Percentiles rank a stretch among this genome's conserved stretches.
Conservation (phyloP, 805 yeast species). For the Priceomyces fermenticarens region DNA sequence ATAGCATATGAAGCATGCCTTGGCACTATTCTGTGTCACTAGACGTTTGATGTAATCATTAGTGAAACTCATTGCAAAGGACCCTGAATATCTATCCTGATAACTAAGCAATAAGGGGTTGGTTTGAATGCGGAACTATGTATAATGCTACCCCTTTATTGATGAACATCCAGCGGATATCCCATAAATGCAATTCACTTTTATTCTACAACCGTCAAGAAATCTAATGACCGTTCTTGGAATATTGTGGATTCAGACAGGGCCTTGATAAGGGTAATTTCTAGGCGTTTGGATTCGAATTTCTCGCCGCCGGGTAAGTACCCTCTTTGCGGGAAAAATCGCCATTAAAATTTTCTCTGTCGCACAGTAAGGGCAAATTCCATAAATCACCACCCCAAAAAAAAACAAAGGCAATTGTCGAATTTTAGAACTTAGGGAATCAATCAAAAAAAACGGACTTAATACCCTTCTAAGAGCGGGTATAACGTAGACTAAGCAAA, state of each 20-base stretch:
- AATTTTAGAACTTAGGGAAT: conserved; percentile 3
- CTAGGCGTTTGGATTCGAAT: background rate
- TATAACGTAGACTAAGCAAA: background rate
- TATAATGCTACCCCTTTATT: background rate
- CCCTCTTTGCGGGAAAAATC: conserved; percentile 4
- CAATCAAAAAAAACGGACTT: conserved; percentile 4
- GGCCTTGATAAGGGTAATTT: background rate
- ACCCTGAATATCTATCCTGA: background rate
- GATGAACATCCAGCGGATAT: no score
- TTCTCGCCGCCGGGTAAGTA: conserved; percentile 2
- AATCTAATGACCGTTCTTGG: background rate
- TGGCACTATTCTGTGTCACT: conserved; percentile 41
- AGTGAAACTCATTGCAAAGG: conserved; percentile 12
- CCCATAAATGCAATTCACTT: background rate
- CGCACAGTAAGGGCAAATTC: conserved; percentile 4
- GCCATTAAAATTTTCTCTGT: conserved; percentile 6
- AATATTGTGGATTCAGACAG: background rate
- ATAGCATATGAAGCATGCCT: conserved; percentile 50
- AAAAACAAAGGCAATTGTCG: conserved; percentile 3
- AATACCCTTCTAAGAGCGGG: conserved; percentile 2
- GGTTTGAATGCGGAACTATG: no score
- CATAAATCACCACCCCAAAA: conserved; percentile 4
- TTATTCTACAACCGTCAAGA: no score
- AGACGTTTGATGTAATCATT: conserved; percentile 42
- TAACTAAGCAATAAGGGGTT: no score